These are phyloP conservation scores for Eimeria necatrix DNA, from an alignment of 169 alveolate species.

Conservation along the genomic window DNA sequence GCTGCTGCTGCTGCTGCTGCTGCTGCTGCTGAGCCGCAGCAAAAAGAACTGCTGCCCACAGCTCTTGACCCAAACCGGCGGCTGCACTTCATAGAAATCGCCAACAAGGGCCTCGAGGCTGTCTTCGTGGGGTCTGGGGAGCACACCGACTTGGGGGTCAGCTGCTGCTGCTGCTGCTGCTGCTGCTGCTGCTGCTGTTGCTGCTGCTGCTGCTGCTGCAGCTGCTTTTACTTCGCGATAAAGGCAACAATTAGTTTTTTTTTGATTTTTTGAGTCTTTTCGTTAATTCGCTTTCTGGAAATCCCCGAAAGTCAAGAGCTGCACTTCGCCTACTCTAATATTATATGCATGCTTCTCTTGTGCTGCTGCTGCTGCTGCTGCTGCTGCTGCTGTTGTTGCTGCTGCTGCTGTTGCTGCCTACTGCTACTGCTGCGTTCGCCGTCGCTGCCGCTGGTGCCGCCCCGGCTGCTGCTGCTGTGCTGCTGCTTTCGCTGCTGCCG, in stretches of 20 bases:
- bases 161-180: too few relatives aligned
- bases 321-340: background rate
- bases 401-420: too few relatives aligned
- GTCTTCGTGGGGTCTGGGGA: slow-evolving; percentile 83
- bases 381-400: too few relatives aligned
- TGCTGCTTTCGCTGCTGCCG: too few relatives aligned
- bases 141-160: slow-evolving; percentile 86
- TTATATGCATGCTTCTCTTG: background rate
- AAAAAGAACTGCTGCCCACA: slow-evolving; percentile 72
- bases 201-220: too few relatives aligned
- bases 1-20: too few relatives aligned
- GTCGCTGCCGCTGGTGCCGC: too few relatives aligned
- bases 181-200: too few relatives aligned
- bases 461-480: too few relatives aligned
- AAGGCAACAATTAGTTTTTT: background rate
- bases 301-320: background rate
- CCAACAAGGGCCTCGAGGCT: slow-evolving; percentile 80
- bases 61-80: slow-evolving; percentile 72
- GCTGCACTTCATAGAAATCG: slow-evolving; percentile 82
- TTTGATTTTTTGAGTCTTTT: background rate
- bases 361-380: too few relatives aligned
- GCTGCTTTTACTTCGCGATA: background rate
- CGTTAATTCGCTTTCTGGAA: background rate
- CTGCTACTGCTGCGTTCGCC: too few relatives aligned
- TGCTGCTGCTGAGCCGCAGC: too few relatives aligned